A percentile compares a stretch with the other conserved stretches of the same genome.
These are phyloP conservation scores for Cladosporium sp. DNA, from an alignment of 2,329 filamentous ascomycete species.

Conservation along the genomic window DNA sequence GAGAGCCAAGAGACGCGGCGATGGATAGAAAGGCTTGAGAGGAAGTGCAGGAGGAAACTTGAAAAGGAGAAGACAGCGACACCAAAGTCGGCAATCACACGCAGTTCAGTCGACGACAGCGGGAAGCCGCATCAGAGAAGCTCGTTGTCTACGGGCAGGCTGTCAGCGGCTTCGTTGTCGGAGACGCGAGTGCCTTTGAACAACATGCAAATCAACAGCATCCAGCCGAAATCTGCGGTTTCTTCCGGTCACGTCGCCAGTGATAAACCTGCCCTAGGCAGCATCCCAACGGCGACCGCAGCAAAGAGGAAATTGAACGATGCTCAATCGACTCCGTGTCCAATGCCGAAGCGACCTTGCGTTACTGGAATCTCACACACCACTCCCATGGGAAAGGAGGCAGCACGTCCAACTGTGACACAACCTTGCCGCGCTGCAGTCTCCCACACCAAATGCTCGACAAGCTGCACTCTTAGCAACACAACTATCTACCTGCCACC, in stretches of 20 bases:
- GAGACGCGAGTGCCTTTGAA: background rate
- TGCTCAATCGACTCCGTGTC: background rate
- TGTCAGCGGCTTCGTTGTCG: background rate
- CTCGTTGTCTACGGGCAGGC: background rate
- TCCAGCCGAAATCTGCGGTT: background rate
- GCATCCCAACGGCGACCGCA: background rate
- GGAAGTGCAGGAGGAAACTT: conserved; percentile 33
- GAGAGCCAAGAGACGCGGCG: conserved; percentile 62
- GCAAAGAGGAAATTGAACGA: background rate
- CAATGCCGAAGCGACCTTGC: background rate
- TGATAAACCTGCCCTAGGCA: background rate
- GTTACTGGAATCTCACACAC: background rate
- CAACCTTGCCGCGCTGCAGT: background rate
- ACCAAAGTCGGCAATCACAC: conserved; percentile 25
- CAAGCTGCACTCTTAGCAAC: conserved; percentile 4
- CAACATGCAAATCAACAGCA: background rate
- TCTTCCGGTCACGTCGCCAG: background rate
- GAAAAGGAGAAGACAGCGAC: conserved; percentile 32
- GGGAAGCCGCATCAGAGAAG: background rate
- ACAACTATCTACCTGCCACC: conserved; percentile 32
- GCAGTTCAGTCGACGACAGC: background rate
- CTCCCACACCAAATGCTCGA: background rate
- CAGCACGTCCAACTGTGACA: background rate
- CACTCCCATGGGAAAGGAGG: background rate
- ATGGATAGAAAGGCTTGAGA: conserved; percentile 65